Conservation (phyloP, 2,329 filamentous ascomycete genomes). For the Penicillium sp. region DNA sequence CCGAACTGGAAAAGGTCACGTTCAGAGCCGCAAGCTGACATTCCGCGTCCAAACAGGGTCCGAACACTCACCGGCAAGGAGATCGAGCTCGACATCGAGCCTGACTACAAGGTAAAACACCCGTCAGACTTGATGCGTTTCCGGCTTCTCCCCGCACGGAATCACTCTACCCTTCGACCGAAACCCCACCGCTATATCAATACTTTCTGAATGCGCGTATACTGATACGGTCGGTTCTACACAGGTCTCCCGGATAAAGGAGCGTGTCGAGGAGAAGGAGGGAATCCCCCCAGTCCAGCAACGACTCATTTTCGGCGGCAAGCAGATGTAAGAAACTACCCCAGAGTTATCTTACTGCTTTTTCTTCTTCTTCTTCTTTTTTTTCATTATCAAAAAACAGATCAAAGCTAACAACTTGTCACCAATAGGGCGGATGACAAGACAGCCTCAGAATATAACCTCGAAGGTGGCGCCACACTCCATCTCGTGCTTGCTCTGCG, state of each 20-base stretch:
- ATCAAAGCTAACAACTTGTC: slow-evolving; percentile 1
- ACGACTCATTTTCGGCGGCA: slow-evolving; percentile 88
- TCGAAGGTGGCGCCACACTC: slow-evolving; percentile 84
- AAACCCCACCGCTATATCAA: neutral
- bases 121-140: neutral
- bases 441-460: slow-evolving; percentile 77
- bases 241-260: slow-evolving; percentile 91
- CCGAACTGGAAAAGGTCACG: slow-evolving; percentile 1
- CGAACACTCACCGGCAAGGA: slow-evolving; percentile 96
- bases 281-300: slow-evolving; percentile 96
- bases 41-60: slow-evolving; percentile 53
- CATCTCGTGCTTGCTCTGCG: slow-evolving; percentile 91
- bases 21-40: slow-evolving; percentile 11
- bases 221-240: neutral
- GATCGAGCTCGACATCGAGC: slow-evolving; percentile 95
- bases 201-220: neutral
- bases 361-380: too few species aligned
- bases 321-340: slow-evolving; percentile 70
- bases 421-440: slow-evolving; percentile 77
- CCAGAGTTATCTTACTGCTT: neutral
- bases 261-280: slow-evolving; percentile 98
- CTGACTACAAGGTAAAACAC: slow-evolving; percentile 70
- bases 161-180: neutral
- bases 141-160: neutral
- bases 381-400: neutral